Evolutionary conservation across 1,284 basidiomycete species (phyloP).

Genomic region (Phlebopus sp.): DNA sequence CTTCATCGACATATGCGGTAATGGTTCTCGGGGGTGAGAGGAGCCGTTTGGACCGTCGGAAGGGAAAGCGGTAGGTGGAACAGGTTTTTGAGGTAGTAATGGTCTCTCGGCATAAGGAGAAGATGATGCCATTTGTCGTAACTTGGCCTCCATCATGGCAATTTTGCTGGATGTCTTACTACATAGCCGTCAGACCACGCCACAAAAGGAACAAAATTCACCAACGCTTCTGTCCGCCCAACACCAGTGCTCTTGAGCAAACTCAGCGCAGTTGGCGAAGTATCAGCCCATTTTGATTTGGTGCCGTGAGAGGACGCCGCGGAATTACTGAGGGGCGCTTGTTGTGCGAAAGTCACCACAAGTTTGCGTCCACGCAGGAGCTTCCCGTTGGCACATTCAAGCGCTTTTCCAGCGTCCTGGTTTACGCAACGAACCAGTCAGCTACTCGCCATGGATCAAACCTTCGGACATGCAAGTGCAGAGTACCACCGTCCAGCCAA

Average conservation of each 20-base stretch:
- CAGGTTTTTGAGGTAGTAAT: constrained; percentile 25
- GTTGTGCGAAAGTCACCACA: constrained; percentile 86
- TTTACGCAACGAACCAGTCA: constrained; percentile 20
- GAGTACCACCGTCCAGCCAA: constrained; percentile 21
- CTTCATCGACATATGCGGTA: not conserved
- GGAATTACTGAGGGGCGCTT: constrained; percentile 57
- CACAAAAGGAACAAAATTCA: constrained; percentile 10
- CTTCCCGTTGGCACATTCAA: constrained; percentile 75
- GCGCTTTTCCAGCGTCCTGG: constrained; percentile 84
- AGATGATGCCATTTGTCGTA: constrained; percentile 68
- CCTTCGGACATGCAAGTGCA: constrained; percentile 21
- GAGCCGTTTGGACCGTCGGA: not conserved
- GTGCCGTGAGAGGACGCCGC: constrained; percentile 27
- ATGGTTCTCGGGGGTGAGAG: constrained; percentile 1
- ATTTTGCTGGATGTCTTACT: constrained; percentile 84
- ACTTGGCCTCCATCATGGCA: constrained; percentile 92
- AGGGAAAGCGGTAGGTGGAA: not conserved
- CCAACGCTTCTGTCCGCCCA: constrained; percentile 59
- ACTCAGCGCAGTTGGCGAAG: constrained; percentile 82
- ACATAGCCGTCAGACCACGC: constrained; percentile 11
- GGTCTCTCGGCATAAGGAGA: constrained; percentile 21
- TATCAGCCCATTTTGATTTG: constrained; percentile 26
- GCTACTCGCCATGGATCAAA: constrained; percentile 12
- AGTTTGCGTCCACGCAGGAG: constrained; percentile 84
- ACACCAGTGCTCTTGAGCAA: constrained; percentile 73